A percentile compares a stretch with the other conserved stretches of the same genome.
These are phyloP conservation scores for Quercus mongolica DNA, from an alignment of 306 rosid species.

Conservation along the genomic window DNA sequence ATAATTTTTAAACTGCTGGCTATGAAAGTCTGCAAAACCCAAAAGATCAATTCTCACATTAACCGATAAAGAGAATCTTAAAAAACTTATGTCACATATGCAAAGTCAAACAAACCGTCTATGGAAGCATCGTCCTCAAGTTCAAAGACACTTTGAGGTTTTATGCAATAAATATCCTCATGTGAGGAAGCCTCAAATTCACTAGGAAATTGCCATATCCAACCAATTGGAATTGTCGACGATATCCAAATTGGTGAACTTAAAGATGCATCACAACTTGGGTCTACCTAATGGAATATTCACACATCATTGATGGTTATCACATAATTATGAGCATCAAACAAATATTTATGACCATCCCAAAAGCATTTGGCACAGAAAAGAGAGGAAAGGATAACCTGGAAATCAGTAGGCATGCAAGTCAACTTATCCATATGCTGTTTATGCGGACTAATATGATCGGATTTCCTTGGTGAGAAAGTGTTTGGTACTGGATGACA, in stretches of 20 bases:
- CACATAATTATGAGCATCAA: slow-evolving; percentile 9
- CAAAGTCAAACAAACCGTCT: slow-evolving; percentile 62
- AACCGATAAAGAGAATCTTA: not conserved
- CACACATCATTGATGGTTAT: slow-evolving; percentile 16
- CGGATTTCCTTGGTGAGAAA: slow-evolving; percentile 33
- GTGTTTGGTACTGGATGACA: slow-evolving; percentile 66
- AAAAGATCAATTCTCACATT: slow-evolving; percentile 12
- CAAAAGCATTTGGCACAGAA: not conserved
- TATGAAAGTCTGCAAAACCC: slow-evolving; percentile 65
- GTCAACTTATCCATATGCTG: slow-evolving; percentile 28
- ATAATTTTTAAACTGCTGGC: slow-evolving; percentile 67
- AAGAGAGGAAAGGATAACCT: slow-evolving; percentile 23
- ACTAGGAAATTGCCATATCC: slow-evolving; percentile 59
- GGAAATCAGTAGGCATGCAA: slow-evolving; percentile 34
- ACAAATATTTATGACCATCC: no score
- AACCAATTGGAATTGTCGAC: slow-evolving; percentile 55
- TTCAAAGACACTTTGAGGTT: slow-evolving; percentile 80
- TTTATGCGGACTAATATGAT: slow-evolving; percentile 26
- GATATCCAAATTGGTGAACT: slow-evolving; percentile 61
- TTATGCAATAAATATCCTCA: slow-evolving; percentile 31
- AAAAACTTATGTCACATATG: not conserved
- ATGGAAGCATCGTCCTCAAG: slow-evolving; percentile 84
- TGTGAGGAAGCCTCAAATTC: slow-evolving; percentile 39
- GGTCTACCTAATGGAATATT: slow-evolving; percentile 58
- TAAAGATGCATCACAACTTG: slow-evolving; percentile 32